Conservation (phyloP, 164 flowering plant species). For the Buxus sempervirens region DNA sequence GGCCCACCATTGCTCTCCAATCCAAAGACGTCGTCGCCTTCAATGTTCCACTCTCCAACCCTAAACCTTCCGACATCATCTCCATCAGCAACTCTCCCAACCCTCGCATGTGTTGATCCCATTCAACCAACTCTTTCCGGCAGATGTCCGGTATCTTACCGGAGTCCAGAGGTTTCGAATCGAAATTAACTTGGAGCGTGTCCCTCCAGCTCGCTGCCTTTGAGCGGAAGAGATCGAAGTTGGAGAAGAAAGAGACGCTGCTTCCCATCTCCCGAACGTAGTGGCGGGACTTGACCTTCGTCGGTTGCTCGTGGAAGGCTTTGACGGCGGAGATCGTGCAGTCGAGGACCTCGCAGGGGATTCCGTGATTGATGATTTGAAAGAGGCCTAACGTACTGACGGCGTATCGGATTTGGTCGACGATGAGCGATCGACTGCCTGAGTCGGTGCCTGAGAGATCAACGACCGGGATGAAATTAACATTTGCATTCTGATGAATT, state of each 20-base stretch:
- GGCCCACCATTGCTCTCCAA: conserved; percentile 38
- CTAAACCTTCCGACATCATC: conserved; percentile 54
- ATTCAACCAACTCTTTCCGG: conserved; percentile 37
- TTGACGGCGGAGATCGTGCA: conserved; percentile 22
- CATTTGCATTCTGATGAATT: background rate
- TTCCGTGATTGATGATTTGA: conserved; percentile 51
- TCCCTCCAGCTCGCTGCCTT: conserved; percentile 67
- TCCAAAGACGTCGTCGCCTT: conserved; percentile 40
- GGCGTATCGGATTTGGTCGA: conserved; percentile 34
- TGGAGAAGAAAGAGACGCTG: conserved; percentile 31
- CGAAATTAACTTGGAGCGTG: conserved; percentile 40
- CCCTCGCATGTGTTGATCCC: conserved; percentile 27
- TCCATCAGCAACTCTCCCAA: conserved; percentile 45
- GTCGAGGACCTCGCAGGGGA: conserved; percentile 25
- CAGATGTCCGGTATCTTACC: conserved; percentile 41
- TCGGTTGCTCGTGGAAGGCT: conserved; percentile 44
- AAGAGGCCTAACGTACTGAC: conserved; percentile 42
- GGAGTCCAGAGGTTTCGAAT: conserved; percentile 11
- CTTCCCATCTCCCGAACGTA: conserved; percentile 28
- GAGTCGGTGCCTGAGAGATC: conserved; percentile 32
- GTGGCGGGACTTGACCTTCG: conserved; percentile 25
- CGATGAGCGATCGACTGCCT: conserved; percentile 19
- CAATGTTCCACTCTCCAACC: conserved; percentile 35
- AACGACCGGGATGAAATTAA: conserved; percentile 39
- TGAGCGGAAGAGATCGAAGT: conserved; percentile 39